Evolutionary conservation across 805 yeast genomes (phyloP).

Genomic region (Kodamaea kaohsiungensis): DNA sequence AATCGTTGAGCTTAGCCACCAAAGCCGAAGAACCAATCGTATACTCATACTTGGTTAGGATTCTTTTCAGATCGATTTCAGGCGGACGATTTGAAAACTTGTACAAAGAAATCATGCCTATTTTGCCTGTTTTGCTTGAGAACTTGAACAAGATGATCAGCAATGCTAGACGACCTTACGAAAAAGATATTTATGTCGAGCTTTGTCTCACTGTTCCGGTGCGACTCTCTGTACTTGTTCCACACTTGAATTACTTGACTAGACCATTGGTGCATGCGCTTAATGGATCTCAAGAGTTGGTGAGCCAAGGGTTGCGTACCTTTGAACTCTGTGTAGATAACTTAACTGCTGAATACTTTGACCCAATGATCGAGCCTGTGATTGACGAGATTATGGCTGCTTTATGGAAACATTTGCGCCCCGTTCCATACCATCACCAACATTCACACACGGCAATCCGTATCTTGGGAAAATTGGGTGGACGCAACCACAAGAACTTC

Average conservation of each 20-base stretch:
- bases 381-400: conserved; percentile 93
- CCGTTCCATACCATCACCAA: conserved; percentile 92
- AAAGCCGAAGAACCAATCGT: conserved; percentile 88
- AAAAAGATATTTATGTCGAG: conserved; percentile 92
- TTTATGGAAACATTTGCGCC: conserved; percentile 85
- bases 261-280: conserved; percentile 89
- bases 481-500: conserved; percentile 86
- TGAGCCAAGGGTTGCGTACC: conserved; percentile 92
- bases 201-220: conserved; percentile 96
- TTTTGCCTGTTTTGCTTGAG: conserved; percentile 82
- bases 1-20: conserved; percentile 76
- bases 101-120: conserved; percentile 90
- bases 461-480: conserved; percentile 93
- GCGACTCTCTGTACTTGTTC: conserved; percentile 87
- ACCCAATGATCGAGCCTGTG: conserved; percentile 95
- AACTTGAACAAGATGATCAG: conserved; percentile 80
- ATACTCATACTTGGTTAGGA: conserved; percentile 83
- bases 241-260: conserved; percentile 85
- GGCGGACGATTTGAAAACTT: conserved; percentile 95
- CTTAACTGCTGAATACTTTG: conserved; percentile 93
- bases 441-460: conserved; percentile 94
- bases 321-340: conserved; percentile 95
- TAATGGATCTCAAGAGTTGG: conserved; percentile 86
- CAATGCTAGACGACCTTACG: conserved; percentile 84
- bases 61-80: conserved; percentile 90